Evolutionary conservation across 2,329 filamentous ascomycete genomes (phyloP).

Genomic region (Neocatenulostroma microsporum): DNA sequence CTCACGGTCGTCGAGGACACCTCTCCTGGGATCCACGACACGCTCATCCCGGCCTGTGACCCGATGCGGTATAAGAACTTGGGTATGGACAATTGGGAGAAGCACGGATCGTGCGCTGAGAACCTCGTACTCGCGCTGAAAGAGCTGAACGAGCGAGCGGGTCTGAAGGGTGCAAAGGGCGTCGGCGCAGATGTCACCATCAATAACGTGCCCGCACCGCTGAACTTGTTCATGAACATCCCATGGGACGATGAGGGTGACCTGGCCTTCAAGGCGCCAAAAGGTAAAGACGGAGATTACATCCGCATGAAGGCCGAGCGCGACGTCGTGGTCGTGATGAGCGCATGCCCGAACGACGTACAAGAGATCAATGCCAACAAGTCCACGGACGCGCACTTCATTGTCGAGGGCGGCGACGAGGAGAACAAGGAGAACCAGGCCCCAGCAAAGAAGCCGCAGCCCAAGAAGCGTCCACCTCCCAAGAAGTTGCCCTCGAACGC

Average conservation of each 20-base stretch:
- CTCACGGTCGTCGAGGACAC: conserved; percentile 41
- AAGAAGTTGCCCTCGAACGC: conserved; percentile 12
- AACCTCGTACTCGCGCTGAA: conserved; percentile 43
- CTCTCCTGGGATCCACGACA: conserved; percentile 39
- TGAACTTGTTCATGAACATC: conserved; percentile 44
- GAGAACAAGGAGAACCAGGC: conserved; percentile 12
- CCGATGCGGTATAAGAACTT: conserved; percentile 36
- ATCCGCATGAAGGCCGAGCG: conserved; percentile 38
- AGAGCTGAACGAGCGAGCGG: conserved; percentile 40
- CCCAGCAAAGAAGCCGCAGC: conserved; percentile 13
- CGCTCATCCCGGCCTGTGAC: conserved; percentile 42
- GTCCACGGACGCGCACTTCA: conserved; percentile 39
- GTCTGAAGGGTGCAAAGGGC: conserved; percentile 39
- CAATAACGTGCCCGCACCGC: conserved; percentile 40
- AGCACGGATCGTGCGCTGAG: conserved; percentile 43
- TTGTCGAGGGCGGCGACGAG: conserved; percentile 28
- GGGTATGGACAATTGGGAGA: conserved; percentile 37
- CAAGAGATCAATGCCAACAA: conserved; percentile 36
- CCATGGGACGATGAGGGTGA: conserved; percentile 36
- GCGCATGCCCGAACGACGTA: conserved; percentile 41
- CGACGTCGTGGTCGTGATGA: conserved; percentile 42
- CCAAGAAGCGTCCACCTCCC: conserved; percentile 12
- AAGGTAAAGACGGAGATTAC: conserved; percentile 36
- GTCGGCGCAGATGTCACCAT: conserved; percentile 43
- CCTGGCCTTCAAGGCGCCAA: conserved; percentile 35